Percentiles rank a stretch among this genome's conserved stretches.
phyloP scores from a whole-genome alignment of 2,329 filamentous ascomycete species.

The Microcera coccophila region DNA sequence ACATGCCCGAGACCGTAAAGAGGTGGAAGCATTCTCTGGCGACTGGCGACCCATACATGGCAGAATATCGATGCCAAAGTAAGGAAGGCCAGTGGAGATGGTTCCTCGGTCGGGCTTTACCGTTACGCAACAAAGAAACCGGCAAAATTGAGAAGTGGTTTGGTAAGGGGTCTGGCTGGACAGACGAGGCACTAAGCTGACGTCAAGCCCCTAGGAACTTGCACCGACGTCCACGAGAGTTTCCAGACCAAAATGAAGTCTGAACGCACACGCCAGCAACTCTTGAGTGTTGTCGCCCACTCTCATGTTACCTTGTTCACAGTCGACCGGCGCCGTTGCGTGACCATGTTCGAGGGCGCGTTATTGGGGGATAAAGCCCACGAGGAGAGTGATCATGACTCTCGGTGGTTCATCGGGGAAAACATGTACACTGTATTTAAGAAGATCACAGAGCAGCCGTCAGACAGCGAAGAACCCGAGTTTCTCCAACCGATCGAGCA shows the following conservation, averaged over 20 bases:
- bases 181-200: neutral
- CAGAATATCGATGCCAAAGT: slow-evolving; percentile 66
- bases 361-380: slow-evolving; percentile 51
- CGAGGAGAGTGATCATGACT: slow-evolving; percentile 37
- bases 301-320: slow-evolving; percentile 74
- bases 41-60: slow-evolving; percentile 65
- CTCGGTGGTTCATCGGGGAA: slow-evolving; percentile 53
- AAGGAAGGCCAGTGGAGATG: slow-evolving; percentile 70
- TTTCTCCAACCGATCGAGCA: slow-evolving; percentile 59
- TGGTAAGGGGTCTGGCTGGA: slow-evolving; percentile 39
- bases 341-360: slow-evolving; percentile 69
- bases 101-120: slow-evolving; percentile 71
- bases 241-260: slow-evolving; percentile 65
- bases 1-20: slow-evolving; percentile 52
- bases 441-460: slow-evolving; percentile 41
- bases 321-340: slow-evolving; percentile 56
- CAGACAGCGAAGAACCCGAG: slow-evolving; percentile 41
- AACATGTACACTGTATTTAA: slow-evolving; percentile 64
- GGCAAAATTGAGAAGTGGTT: slow-evolving; percentile 75
- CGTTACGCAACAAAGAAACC: slow-evolving; percentile 60
- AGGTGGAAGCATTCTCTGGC: slow-evolving; percentile 60
- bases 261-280: slow-evolving; percentile 63
- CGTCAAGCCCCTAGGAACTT: slow-evolving; percentile 47
- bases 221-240: slow-evolving; percentile 73
- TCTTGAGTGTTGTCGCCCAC: slow-evolving; percentile 69